Base-by-base conservation (phyloP, 257 asterid species). In the Lithospermum erythrorhizon region DNA sequence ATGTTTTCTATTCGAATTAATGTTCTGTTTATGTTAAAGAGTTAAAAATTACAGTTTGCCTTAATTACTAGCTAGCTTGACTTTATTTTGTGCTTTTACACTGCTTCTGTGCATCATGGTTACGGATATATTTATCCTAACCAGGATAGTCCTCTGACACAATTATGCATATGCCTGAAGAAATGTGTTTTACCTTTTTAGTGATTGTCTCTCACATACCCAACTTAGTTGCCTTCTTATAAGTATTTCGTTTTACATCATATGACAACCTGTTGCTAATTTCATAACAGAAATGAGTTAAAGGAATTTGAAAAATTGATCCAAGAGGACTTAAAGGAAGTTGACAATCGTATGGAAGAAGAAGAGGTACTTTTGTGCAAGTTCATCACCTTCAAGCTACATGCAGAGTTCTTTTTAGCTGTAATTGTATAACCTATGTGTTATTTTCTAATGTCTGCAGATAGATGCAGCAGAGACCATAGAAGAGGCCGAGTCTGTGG, bases 271-370 rank as follows among this genome's bases (percentile, higher is more conserved):
- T 61, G 54, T 19, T 62, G 70, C 29, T 59, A 21, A 56, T 61
- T 65, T 24, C 53, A 64, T 37, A 57, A 21, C 79, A 91, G 98
- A 85, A 94, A 91, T 76, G 96, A 88, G 76, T 88, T 88, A 68
- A 91, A 88, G 81, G 98, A 88, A 76, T 91, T 85, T 53, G 98
- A 91, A 72, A 88, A 83, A 76, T 68, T 82, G 73, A 91, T 91
- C 83, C 90, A 91, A 66, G 94, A 78, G 67, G 96, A 91, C 72
- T 69, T 91, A 54, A 73, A 78, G 72, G 84, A 81, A 72, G 67
- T 91, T 25, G 98, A 91, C 73, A 79, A 80, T 71, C 94, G 90
- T 29, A 30, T 91, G 86, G 96, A 91, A 83, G 98, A 91, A 78
- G 98, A 91, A 70, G 98, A 88, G 98, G 98, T 85, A n/a, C 68